A percentile compares a stretch with the other conserved stretches of the same genome.
Evolutionary conservation across 139 green algal genomes (phyloP).

Genomic region (Prasinococcaceae sp.): DNA sequence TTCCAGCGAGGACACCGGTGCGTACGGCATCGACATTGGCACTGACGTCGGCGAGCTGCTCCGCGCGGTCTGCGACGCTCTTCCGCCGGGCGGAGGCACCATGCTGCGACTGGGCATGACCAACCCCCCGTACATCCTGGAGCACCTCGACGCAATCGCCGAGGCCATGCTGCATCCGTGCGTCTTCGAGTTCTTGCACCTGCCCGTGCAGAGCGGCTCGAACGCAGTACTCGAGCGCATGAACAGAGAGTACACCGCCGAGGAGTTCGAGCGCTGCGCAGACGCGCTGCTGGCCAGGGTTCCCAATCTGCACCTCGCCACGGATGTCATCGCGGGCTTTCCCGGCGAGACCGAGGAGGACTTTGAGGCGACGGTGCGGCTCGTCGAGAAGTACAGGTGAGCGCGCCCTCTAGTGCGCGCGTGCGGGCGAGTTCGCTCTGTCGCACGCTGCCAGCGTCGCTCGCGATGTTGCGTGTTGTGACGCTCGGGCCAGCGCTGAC

Average conservation of each 20-base stretch:
- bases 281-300: constrained; percentile 55
- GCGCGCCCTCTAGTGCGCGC: too few species aligned
- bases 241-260: constrained; percentile 80
- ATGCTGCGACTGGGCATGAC: constrained; percentile 87
- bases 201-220: constrained; percentile 72
- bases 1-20: constrained; percentile 75
- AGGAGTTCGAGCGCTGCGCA: constrained; percentile 36
- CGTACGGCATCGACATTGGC: constrained; percentile 70
- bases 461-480: neutral
- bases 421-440: neutral
- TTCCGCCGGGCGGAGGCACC: constrained; percentile 52
- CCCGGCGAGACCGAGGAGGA: constrained; percentile 62
- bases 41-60: constrained; percentile 58
- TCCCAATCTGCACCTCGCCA: constrained; percentile 68
- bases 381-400: constrained; percentile 69
- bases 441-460: neutral
- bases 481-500: too few species aligned
- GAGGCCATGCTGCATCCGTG: constrained; percentile 39
- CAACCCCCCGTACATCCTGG: constrained; percentile 87
- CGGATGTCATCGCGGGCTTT: constrained; percentile 78
- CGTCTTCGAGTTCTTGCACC: constrained; percentile 78
- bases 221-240: constrained; percentile 67
- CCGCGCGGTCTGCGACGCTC: constrained; percentile 33
- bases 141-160: constrained; percentile 55
- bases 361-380: constrained; percentile 50